Conservation (phyloP, 441 rosid species). For the Pelargonium hybrid region DNA sequence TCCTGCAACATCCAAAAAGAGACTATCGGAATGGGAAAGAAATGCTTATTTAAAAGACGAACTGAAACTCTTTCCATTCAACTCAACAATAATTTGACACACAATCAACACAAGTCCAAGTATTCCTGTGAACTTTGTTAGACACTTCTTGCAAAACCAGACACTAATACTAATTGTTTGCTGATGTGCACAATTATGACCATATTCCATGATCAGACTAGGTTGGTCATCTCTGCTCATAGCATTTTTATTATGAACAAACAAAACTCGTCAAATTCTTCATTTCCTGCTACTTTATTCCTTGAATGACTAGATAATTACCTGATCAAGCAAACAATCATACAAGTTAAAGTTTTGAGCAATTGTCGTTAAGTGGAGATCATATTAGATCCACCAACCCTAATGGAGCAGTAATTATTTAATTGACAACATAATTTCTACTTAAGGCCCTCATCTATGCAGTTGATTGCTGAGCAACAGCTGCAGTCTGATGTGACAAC, state of each 20-base stretch:
- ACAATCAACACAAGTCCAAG: not conserved
- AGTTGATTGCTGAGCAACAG: not conserved
- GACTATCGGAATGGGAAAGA: conserved; percentile 3
- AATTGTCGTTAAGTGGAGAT: not conserved
- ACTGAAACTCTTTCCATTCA: not conserved
- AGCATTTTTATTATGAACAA: not conserved
- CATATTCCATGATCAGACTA: not conserved
- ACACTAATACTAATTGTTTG: not conserved
- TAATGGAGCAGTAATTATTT: not conserved
- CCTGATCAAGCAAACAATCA: not conserved
- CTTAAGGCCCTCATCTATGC: not conserved
- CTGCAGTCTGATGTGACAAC: not conserved
- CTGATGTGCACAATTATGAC: not conserved
- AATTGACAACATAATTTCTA: too few relatives aligned
- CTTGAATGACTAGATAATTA: not conserved
- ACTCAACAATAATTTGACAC: not conserved
- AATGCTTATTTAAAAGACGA: not conserved
- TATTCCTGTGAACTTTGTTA: not conserved
- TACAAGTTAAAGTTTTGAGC: not conserved
- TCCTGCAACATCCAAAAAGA: not conserved
- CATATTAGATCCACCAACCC: not conserved
- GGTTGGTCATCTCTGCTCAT: not conserved
- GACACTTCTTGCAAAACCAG: not conserved
- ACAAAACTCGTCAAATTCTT: not conserved
- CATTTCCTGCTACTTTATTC: not conserved